phyloP scores from a whole-genome alignment of 345 rosid genomes.

The Pugionium dolabratum region DNA sequence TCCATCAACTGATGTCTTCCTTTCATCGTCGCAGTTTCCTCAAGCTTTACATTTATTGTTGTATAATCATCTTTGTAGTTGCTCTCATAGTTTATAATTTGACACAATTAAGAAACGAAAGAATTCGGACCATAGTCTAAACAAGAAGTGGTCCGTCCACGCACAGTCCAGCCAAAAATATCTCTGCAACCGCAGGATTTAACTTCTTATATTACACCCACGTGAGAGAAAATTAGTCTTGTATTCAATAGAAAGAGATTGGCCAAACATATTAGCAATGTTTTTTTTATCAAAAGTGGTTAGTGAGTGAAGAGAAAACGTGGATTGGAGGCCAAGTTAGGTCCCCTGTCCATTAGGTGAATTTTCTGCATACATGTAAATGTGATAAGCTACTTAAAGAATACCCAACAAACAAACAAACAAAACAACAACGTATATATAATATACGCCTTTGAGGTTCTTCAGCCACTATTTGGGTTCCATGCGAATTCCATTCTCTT shows the following conservation, averaged over 20 bases:
- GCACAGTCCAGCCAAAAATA: too few relatives aligned
- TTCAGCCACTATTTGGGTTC: neutral
- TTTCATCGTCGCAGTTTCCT: constrained; percentile 39
- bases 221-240: too few relatives aligned
- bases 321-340: constrained; percentile 26
- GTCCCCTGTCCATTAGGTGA: constrained; percentile 8
- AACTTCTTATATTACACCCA: too few relatives aligned
- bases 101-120: too few relatives aligned
- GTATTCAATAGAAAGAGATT: neutral
- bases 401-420: neutral
- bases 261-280: neutral
- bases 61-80: too few relatives aligned
- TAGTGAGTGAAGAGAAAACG: constrained; percentile 10
- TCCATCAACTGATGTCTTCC: constrained; percentile 26
- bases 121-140: too few relatives aligned
- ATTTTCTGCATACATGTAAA: constrained; percentile 3
- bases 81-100: too few relatives aligned
- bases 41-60: constrained; percentile 1
- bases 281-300: neutral
- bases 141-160: too few relatives aligned
- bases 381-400: neutral
- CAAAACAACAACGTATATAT: neutral
- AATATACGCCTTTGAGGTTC: neutral
- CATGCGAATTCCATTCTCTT: neutral
- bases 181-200: too few relatives aligned